phyloP scores from a whole-genome alignment of 345 rosid species.

The Salix udensis region DNA sequence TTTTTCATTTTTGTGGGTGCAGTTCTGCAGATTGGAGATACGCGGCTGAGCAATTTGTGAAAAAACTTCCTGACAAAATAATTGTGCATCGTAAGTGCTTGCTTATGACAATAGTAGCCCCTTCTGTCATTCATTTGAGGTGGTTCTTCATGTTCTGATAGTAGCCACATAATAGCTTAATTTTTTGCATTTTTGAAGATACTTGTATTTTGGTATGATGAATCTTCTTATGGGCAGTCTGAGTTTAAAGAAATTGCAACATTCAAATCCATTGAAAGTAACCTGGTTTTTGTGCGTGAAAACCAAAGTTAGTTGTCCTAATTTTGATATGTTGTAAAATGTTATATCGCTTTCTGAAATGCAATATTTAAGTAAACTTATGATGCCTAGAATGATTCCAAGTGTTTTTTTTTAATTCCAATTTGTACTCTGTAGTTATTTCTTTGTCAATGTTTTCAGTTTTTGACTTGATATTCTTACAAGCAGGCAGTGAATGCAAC shows the following conservation, averaged over 20 bases:
- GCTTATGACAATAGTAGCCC: too few relatives aligned
- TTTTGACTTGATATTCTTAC: slow-evolving; percentile 2
- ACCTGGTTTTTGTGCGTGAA: neutral
- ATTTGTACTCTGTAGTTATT: too few relatives aligned
- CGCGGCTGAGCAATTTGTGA: slow-evolving; percentile 84
- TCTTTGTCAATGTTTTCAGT: neutral
- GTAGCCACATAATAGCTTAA: neutral
- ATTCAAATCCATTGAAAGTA: neutral
- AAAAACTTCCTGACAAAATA: slow-evolving; percentile 74
- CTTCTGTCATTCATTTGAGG: neutral
- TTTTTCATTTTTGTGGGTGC: neutral
- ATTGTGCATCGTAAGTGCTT: slow-evolving; percentile 75
- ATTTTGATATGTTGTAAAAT: neutral
- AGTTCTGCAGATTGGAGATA: slow-evolving; percentile 91
- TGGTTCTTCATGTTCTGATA: neutral
- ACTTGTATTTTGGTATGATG: neutral
- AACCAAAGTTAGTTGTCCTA: neutral
- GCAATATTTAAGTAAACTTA: neutral
- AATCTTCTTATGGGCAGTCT: neutral
- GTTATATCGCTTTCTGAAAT: neutral
- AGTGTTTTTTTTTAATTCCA: too few relatives aligned
- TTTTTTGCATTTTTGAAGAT: neutral
- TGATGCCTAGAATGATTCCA: neutral
- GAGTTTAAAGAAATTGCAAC: neutral
- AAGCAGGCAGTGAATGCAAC: slow-evolving; percentile 86